A percentile compares a stretch with the other conserved stretches of the same genome.
Evolutionary conservation across 306 rosid species (phyloP).

Genomic region (Begonia peltatifolia): DNA sequence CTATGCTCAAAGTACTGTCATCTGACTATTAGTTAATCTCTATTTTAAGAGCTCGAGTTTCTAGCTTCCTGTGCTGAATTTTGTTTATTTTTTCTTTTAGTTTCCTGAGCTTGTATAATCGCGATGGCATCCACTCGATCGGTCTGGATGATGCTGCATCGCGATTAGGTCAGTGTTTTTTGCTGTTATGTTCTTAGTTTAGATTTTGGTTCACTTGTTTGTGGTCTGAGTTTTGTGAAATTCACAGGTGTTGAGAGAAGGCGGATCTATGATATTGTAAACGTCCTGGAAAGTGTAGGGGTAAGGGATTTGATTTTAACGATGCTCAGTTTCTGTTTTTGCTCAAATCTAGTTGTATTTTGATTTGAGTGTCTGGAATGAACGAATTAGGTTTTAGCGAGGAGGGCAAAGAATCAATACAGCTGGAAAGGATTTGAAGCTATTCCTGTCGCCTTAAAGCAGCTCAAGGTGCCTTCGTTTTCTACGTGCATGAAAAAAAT

Average conservation of each 20-base stretch:
- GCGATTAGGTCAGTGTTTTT: constrained; percentile 37
- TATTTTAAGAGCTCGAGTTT: not conserved
- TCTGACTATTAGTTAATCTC: not conserved
- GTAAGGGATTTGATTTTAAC: constrained; percentile 13
- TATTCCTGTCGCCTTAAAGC: constrained; percentile 44
- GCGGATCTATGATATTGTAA: constrained; percentile 89
- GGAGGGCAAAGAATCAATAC: constrained; percentile 87
- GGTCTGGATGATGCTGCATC: constrained; percentile 95
- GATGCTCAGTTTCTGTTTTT: not conserved
- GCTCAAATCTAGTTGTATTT: not conserved
- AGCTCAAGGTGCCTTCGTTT: constrained; percentile 44
- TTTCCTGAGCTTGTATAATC: constrained; percentile 64
- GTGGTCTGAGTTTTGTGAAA: not conserved
- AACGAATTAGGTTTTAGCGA: constrained; percentile 47
- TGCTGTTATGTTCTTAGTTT: not conserved
- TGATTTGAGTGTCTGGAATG: not conserved
- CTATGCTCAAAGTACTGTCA: constrained; percentile 54
- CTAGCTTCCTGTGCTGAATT: not conserved
- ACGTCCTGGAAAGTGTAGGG: constrained; percentile 83
- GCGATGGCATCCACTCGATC: constrained; percentile 39
- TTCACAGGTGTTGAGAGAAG: constrained; percentile 73
- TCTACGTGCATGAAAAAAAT: not conserved
- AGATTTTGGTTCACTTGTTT: not conserved
- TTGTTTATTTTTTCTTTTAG: constrained; percentile 9
- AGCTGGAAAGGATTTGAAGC: constrained; percentile 88